A percentile compares a stretch with the other conserved stretches of the same genome.
Conservation (phyloP, 805 yeast species). For the Ogataea naganishii region DNA sequence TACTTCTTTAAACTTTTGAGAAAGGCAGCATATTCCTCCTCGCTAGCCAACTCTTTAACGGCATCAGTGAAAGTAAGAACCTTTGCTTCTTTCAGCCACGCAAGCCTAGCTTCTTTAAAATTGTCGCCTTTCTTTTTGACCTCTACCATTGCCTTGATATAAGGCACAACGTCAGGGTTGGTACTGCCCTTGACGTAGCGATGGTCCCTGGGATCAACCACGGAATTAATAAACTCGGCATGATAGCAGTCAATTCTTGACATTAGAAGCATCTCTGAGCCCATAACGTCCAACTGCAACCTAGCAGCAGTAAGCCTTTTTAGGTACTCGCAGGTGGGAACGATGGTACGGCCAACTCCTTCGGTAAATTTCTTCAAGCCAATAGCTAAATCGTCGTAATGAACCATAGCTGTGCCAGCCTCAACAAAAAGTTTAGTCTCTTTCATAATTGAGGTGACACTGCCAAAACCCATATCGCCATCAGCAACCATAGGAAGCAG, state of each 20-base stretch:
- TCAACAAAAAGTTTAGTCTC: conserved; percentile 59
- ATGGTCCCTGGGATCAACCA: conserved; percentile 50
- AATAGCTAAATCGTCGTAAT: conserved; percentile 54
- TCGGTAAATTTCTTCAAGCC: conserved; percentile 65
- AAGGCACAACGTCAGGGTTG: conserved; percentile 26
- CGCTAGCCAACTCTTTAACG: conserved; percentile 24
- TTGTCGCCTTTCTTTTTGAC: conserved; percentile 33
- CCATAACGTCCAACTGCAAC: conserved; percentile 60
- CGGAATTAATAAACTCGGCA: conserved; percentile 40
- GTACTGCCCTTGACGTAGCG: conserved; percentile 43
- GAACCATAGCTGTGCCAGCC: conserved; percentile 59
- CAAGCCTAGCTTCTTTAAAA: conserved; percentile 26
- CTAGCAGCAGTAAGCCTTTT: conserved; percentile 48
- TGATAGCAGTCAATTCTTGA: conserved; percentile 56
- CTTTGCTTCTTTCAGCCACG: conserved; percentile 36
- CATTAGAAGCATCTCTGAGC: conserved; percentile 45
- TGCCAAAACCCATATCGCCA: conserved; percentile 63
- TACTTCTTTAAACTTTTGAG: conserved; percentile 3
- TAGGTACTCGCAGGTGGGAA: conserved; percentile 49
- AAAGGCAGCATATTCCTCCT: conserved; percentile 9
- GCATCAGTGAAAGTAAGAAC: conserved; percentile 45
- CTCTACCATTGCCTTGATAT: conserved; percentile 33
- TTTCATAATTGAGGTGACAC: conserved; percentile 54
- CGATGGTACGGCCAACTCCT: conserved; percentile 51
- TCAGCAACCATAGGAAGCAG: conserved; percentile 58